These are phyloP conservation scores for Bonia amplexicaulis DNA, from an alignment of 176 grass and related monocot species.

Conservation along the genomic window DNA sequence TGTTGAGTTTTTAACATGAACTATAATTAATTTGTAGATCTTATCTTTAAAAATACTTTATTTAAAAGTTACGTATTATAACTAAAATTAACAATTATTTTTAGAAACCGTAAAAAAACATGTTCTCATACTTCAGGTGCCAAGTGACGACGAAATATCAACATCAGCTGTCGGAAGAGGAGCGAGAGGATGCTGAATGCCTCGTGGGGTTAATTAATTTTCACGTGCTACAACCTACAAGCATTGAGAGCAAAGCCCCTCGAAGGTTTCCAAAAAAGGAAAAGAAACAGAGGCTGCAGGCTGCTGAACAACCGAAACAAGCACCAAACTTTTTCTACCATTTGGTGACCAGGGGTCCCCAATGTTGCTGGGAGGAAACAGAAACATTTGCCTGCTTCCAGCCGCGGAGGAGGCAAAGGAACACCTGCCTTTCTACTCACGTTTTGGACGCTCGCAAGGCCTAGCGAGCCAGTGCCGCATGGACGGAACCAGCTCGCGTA, in stretches of 20 bases:
- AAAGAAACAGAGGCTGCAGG: not conserved
- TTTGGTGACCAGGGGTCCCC: not conserved
- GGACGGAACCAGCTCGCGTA: not conserved
- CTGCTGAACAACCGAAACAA: not conserved
- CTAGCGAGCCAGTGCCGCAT: not conserved
- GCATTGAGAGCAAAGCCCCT: not conserved
- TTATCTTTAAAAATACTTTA: too few relatives aligned
- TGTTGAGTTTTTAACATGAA: too few relatives aligned
- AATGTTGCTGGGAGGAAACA: not conserved
- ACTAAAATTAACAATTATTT: too few relatives aligned
- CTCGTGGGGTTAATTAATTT: not conserved
- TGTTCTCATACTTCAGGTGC: not conserved
- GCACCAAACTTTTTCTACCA: not conserved
- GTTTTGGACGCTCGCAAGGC: conserved; percentile 4
- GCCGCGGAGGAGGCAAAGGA: conserved; percentile 2
- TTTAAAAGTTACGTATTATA: too few relatives aligned
- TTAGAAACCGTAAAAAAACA: too few relatives aligned
- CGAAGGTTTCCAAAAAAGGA: not conserved
- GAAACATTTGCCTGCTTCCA: not conserved
- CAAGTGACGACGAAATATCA: not conserved
- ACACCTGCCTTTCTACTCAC: conserved; percentile 3
- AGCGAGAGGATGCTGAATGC: too few relatives aligned
- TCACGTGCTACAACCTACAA: not conserved
- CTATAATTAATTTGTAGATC: too few relatives aligned
- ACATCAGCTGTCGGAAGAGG: not conserved